Percentiles rank a stretch among this genome's conserved stretches.
These are phyloP conservation scores for Chlamydomonas incerta DNA, from an alignment of 139 green algal genomes.

Conservation along the genomic window DNA sequence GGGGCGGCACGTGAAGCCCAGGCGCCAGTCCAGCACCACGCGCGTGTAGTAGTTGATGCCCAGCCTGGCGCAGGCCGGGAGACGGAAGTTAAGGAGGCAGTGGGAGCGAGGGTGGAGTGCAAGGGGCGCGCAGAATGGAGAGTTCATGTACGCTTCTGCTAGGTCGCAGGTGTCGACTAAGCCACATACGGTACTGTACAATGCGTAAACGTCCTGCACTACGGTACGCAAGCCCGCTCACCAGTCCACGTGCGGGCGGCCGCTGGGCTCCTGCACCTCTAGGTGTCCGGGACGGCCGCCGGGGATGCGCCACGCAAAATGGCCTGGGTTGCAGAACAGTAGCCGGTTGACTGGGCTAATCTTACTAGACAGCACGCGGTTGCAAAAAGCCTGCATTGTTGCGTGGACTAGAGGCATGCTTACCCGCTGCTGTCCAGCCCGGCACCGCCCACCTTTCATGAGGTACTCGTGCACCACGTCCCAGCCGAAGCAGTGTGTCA, in stretches of 20 bases:
- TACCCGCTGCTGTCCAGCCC: no score
- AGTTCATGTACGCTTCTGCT: not conserved
- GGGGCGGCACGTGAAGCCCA: slow-evolving; percentile 24
- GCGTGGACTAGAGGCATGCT: no score
- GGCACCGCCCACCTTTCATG: slow-evolving; percentile 8
- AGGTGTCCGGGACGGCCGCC: slow-evolving; percentile 19
- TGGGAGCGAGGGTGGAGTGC: not conserved
- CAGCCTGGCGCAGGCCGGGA: slow-evolving; percentile 25
- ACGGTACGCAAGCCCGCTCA: no score
- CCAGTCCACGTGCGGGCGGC: slow-evolving; percentile 47
- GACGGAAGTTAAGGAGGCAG: not conserved
- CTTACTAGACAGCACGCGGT: no score
- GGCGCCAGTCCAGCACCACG: slow-evolving; percentile 31
- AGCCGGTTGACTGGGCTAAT: no score
- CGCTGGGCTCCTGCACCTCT: slow-evolving; percentile 9
- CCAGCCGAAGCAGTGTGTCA: slow-evolving; percentile 52
- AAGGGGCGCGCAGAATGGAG: no score
- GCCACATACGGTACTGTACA: no score
- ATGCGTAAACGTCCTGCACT: no score
- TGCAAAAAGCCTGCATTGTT: no score
- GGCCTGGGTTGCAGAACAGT: no score
- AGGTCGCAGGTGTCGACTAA: no score
- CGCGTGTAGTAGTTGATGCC: slow-evolving; percentile 61
- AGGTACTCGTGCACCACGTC: slow-evolving; percentile 58
- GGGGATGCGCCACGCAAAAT: slow-evolving; percentile 58